Base-by-base conservation (phyloP, 306 rosid species). In the Pueraria montana region DNA sequence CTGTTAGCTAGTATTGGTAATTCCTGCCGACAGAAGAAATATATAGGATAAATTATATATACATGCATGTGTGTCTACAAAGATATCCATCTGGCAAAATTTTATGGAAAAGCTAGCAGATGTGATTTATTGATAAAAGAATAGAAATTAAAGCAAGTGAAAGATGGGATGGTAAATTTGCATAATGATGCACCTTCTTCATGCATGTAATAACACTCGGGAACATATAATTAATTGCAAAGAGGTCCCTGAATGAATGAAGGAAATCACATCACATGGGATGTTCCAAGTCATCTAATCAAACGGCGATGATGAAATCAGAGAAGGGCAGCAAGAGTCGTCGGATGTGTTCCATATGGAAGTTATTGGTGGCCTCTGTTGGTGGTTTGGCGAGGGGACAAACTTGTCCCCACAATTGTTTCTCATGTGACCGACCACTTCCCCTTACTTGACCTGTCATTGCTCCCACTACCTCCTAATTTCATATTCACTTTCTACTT, bases 371-470 rank as follows among this genome's bases (percentile, higher is more conserved):
- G 87, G 84, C 79, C 81, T 64, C 66, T 36, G 8, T 36, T 38
- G 40, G 40, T 34, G 40, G 40, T 55, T 58, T 58, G 46, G 61
- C 62, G 10, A 52, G 68, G 89, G 85, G 86, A 89, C 82, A 84
- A 61, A 71, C 21, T 79, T 65, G 92, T 76, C 97, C 97, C 97
- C 83, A 85, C 94, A 34, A 65, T 84, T 95, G 98, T 88, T 90
- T 85, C 92, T 95, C 97, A 82, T 92, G 90, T 93, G 89, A 88
- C 97, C 93, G 91, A 93, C 99, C 93, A 86, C 32, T 82, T 70
- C 79, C 48, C 83, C 86, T 64, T 79, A 48, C 73, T 89, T 89
- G 89, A 91, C 93, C 97, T 95, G 97, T 90, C 96, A 68, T 83
- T 87, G 91, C 86, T 83, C 90, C 90, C 90, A 87, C 88, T 32